Evolutionary conservation across 306 rosid genomes (phyloP), one percentile per base, ranked within the genome.

Genomic region (Castanopsis chinensis): DNA sequence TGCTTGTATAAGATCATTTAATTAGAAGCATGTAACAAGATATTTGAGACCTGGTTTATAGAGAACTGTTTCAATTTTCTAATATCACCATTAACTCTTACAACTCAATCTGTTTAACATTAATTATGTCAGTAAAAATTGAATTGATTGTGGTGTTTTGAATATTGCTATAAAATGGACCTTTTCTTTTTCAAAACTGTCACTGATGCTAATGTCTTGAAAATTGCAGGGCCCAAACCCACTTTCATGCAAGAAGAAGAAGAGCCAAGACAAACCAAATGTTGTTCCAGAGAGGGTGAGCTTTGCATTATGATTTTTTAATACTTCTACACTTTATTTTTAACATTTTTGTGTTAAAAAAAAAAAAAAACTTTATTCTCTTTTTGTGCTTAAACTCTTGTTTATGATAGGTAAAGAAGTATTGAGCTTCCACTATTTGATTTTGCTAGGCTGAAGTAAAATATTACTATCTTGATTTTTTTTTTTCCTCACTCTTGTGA

Each of bases 161-260:
- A 30, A 18, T 30, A n/a, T 28, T n/a, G 57, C 56, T 53, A 61
- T 70, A 17, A 69, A 49, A 13, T 49, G 18, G 61, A 74, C 20
- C 15, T 57, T 4, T 58, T 35, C 37, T 32, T 56, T 35, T 45
- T 72, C 4, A 21, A 25, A 49, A 19, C 15, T 53, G 41, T 60
- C 51, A 30, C 21, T 25, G 17, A 32, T 43, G 63, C 71, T 54
- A 37, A 70, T 71, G 80, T 58, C 71, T 51, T 52, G 61, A 85
- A 82, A 72, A 73, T 57, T 84, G 81, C 86, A 94, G 98, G 97
- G 88, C 76, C 98, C 97, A 64, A 94, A 94, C 76, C 97, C 98
- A 33, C 97, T 92, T 80, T 94, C 98, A 15, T 88, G 93, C 84
- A 86, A 85, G 90, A 90, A 87, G 88, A 92, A 92, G 84, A 92